These are phyloP conservation scores for Hypericum perforatum DNA, from an alignment of 345 rosid genomes.

Conservation along the genomic window DNA sequence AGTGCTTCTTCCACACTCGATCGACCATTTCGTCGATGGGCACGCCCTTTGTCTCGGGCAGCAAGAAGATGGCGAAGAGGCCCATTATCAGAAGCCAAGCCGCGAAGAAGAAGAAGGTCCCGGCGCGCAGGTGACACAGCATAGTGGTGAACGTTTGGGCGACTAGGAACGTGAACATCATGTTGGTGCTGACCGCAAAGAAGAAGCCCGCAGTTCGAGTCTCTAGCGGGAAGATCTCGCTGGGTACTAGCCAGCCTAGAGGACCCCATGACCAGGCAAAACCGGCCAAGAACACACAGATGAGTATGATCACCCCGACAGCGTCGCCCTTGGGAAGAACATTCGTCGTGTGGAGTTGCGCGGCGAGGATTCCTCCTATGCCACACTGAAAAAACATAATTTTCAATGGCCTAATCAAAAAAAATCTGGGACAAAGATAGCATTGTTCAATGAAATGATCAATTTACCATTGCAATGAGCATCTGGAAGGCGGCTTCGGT, in stretches of 20 bases:
- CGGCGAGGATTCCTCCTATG: conserved; percentile 31
- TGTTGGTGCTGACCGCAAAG: conserved; percentile 43
- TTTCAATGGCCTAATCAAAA: too few relatives aligned
- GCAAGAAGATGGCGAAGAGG: conserved; percentile 15
- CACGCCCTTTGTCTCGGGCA: conserved; percentile 64
- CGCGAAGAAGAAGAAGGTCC: conserved; percentile 52
- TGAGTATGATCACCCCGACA: conserved; percentile 25
- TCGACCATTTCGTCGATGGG: conserved; percentile 50
- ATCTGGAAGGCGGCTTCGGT: conserved; percentile 24
- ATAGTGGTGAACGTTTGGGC: conserved; percentile 51
- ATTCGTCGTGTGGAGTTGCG: conserved; percentile 15
- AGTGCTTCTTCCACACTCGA: conserved; percentile 52
- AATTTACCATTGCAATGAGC: conserved; percentile 23
- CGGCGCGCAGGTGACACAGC: conserved; percentile 36
- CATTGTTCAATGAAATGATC: background rate
- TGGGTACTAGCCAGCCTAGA: conserved; percentile 54
- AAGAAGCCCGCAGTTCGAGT: conserved; percentile 44
- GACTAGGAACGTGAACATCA: conserved; percentile 41
- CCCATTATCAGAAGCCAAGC: conserved; percentile 30
- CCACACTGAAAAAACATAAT: conserved; percentile 14
- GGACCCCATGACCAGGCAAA: conserved; percentile 90
- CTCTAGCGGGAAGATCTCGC: conserved; percentile 54
- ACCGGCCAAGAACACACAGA: conserved; percentile 39
- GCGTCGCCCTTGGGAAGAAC: conserved; percentile 17
- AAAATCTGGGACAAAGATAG: too few relatives aligned